Percentiles rank a stretch among this genome's conserved stretches.
phyloP scores from a whole-genome alignment of 2,329 filamentous ascomycete species.

The Magnaporthiopsis rhizophila region DNA sequence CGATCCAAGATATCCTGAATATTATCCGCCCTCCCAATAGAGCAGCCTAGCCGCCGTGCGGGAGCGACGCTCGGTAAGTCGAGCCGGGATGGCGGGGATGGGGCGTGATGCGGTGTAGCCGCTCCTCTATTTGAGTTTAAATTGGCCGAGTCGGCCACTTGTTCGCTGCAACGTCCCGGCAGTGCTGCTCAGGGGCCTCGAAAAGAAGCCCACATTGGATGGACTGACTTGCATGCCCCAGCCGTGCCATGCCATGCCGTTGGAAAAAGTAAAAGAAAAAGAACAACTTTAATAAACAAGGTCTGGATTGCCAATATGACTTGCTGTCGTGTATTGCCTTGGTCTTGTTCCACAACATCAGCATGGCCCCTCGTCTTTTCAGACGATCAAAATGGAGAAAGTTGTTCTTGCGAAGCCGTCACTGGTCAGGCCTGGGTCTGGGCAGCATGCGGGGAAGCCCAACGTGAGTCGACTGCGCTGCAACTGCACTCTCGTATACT shows the following conservation, averaged over 20 bases:
- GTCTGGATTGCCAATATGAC: background rate
- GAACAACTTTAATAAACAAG: too few species aligned
- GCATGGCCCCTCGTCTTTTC: background rate
- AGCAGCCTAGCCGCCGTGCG: too few species aligned
- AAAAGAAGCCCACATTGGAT: background rate
- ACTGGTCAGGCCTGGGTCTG: background rate
- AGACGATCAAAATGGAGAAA: background rate
- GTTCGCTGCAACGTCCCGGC: background rate
- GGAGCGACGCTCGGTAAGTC: background rate
- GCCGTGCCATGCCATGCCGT: too few species aligned
- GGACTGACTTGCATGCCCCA: too few species aligned
- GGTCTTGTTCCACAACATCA: background rate
- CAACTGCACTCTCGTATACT: background rate
- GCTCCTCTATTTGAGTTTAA: background rate
- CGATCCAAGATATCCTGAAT: too few species aligned
- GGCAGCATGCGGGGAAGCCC: background rate
- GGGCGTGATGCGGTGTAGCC: background rate
- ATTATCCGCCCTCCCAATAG: too few species aligned
- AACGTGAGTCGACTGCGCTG: background rate
- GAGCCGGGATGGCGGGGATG: background rate
- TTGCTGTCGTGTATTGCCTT: background rate
- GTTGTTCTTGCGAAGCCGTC: background rate
- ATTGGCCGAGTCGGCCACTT: background rate
- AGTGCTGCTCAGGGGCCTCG: background rate
- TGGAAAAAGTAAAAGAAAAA: too few species aligned